These are phyloP conservation scores for thale cress (Arabidopsis thaliana) DNA, from an alignment of 345 rosid species.

Conservation along the genomic window DNA sequence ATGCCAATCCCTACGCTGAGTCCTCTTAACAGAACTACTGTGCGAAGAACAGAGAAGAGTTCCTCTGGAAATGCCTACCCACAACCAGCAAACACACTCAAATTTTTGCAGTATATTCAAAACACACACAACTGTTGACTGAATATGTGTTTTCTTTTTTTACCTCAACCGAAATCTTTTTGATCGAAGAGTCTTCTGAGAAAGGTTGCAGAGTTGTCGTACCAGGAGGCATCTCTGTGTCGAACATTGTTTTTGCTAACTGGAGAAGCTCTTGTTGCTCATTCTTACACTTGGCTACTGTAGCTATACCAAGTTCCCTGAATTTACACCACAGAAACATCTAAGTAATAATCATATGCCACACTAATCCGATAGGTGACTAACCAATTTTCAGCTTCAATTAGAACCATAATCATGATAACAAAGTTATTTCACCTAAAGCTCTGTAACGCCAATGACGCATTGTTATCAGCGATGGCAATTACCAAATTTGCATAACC, in stretches of 20 bases:
- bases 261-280: conserved; percentile 74
- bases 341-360: conserved; percentile 4
- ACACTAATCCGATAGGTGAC: conserved; percentile 25
- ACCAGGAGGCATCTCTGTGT: conserved; percentile 88
- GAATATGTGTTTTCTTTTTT: conserved; percentile 12
- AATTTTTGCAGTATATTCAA: background rate
- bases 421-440: conserved; percentile 55
- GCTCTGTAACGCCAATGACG: conserved; percentile 68
- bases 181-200: conserved; percentile 80
- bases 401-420: background rate
- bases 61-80: conserved; percentile 90
- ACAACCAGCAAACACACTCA: conserved; percentile 24
- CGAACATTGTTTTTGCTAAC: conserved; percentile 89
- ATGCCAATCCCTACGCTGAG: conserved; percentile 91
- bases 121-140: conserved; percentile 4
- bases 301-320: conserved; percentile 90
- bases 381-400: background rate
- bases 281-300: conserved; percentile 60
- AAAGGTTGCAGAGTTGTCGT: conserved; percentile 78
- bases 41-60: conserved; percentile 87
- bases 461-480: conserved; percentile 82
- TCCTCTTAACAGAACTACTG: conserved; percentile 84
- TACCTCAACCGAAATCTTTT: conserved; percentile 81
- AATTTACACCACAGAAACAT: conserved; percentile 27
- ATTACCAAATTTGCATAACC: conserved; percentile 84